These are phyloP conservation scores for Kluyveromyces wickerhamii DNA, from an alignment of 805 yeast species.

Conservation along the genomic window DNA sequence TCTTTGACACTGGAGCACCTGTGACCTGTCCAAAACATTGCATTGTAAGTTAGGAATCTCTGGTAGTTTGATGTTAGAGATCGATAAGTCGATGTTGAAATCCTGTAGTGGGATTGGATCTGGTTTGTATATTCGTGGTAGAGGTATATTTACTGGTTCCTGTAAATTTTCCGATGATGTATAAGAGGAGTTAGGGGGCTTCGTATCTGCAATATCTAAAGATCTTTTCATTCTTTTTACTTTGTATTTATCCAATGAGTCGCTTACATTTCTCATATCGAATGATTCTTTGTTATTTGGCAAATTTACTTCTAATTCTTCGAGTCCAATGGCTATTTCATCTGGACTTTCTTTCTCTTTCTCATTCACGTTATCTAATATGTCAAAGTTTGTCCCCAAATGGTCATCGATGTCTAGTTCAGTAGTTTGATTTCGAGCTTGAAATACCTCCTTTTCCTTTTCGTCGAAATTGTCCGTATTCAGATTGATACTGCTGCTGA, in stretches of 20 bases:
- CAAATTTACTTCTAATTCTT: slow-evolving; percentile 13
- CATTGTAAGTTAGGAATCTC: slow-evolving; percentile 16
- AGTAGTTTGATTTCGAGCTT: no score
- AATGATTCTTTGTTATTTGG: slow-evolving; percentile 15
- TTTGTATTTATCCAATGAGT: slow-evolving; percentile 18
- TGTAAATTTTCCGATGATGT: slow-evolving; percentile 13
- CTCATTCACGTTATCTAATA: background rate
- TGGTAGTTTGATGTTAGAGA: slow-evolving; percentile 12
- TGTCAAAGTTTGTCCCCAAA: background rate
- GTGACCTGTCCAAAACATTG: slow-evolving; percentile 12
- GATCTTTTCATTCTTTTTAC: slow-evolving; percentile 13
- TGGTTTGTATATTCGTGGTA: slow-evolving; percentile 22
- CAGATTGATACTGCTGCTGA: background rate
- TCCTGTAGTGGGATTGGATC: slow-evolving; percentile 13
- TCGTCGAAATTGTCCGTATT: background rate
- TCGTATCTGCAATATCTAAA: background rate
- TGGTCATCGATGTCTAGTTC: background rate
- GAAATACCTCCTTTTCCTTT: no score
- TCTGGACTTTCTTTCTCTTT: slow-evolving; percentile 9
- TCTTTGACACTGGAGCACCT: slow-evolving; percentile 16
- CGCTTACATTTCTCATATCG: slow-evolving; percentile 21
- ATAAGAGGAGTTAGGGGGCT: slow-evolving; percentile 1
- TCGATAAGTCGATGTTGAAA: slow-evolving; percentile 11
- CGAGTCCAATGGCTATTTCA: slow-evolving; percentile 9
- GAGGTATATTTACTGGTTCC: slow-evolving; percentile 23